A percentile compares a stretch with the other conserved stretches of the same genome.
These are phyloP conservation scores for Paralagenidium karlingii DNA, from an alignment of 352 stramenopile species.

Conservation along the genomic window DNA sequence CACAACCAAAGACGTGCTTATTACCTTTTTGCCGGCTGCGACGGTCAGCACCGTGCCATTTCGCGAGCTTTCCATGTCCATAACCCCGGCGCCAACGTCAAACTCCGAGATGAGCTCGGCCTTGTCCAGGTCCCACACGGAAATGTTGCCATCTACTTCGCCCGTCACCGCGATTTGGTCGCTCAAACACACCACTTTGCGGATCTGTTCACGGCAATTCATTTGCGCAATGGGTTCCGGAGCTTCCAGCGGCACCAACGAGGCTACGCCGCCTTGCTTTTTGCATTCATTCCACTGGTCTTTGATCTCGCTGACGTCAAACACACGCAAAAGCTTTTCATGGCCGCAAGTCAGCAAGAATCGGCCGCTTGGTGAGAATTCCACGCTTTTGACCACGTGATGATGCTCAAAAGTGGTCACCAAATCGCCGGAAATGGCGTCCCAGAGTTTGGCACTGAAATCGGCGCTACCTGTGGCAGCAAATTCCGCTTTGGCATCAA, in stretches of 20 bases:
- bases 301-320: conserved; percentile 58
- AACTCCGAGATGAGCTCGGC: conserved; percentile 29
- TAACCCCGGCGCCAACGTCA: conserved; percentile 52
- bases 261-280: conserved; percentile 42
- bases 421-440: conserved; percentile 91
- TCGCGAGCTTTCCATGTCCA: conserved; percentile 75
- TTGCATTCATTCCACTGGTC: conserved; percentile 46
- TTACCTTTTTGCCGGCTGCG: conserved; percentile 81
- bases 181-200: conserved; percentile 50
- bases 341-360: conserved; percentile 89
- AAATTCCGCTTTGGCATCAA: conserved; percentile 75
- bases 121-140: conserved; percentile 51
- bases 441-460: conserved; percentile 95
- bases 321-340: conserved; percentile 91
- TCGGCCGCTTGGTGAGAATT: conserved; percentile 81
- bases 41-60: conserved; percentile 77
- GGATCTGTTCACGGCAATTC: conserved; percentile 50
- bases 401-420: conserved; percentile 91
- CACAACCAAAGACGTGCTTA: not conserved
- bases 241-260: conserved; percentile 18
- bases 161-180: conserved; percentile 40
- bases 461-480: conserved; percentile 88
- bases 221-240: conserved; percentile 34
- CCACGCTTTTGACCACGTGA: conserved; percentile 95
- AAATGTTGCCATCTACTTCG: conserved; percentile 60